phyloP scores from a whole-genome alignment of 345 rosid species.

The Odontarrhena argentea region DNA sequence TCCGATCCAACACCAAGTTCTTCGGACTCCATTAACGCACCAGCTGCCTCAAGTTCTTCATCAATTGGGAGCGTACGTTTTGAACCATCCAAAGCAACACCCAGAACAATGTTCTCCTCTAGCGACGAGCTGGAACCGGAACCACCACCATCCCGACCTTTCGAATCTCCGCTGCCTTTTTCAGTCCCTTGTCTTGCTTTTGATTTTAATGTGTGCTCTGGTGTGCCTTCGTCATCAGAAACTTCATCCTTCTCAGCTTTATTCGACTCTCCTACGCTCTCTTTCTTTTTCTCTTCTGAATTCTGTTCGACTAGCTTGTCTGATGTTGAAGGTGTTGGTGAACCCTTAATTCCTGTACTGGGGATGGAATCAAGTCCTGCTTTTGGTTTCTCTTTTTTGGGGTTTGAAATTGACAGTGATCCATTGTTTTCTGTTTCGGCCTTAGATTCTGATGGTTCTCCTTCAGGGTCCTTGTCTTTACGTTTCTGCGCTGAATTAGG shows the following conservation, averaged over 20 bases:
- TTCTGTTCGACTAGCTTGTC: slow-evolving; percentile 25
- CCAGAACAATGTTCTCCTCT: slow-evolving; percentile 87
- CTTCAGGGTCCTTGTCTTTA: slow-evolving; percentile 58
- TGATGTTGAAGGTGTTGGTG: not conserved
- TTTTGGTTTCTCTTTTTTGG: slow-evolving; percentile 44
- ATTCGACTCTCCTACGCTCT: slow-evolving; percentile 30
- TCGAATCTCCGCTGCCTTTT: slow-evolving; percentile 25
- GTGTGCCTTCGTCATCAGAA: slow-evolving; percentile 27
- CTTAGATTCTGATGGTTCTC: slow-evolving; percentile 42
- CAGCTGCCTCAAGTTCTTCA: slow-evolving; percentile 50
- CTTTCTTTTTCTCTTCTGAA: slow-evolving; percentile 41
- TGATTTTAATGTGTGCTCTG: slow-evolving; percentile 28
- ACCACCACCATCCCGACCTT: slow-evolving; percentile 33
- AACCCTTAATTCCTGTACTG: slow-evolving; percentile 21
- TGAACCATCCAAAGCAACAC: slow-evolving; percentile 86
- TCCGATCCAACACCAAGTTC: slow-evolving; percentile 47
- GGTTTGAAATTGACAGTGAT: slow-evolving; percentile 36
- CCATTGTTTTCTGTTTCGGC: slow-evolving; percentile 40
- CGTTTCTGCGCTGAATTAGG: slow-evolving; percentile 38
- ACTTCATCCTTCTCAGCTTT: slow-evolving; percentile 37
- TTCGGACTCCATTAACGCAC: slow-evolving; percentile 49
- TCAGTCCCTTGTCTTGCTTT: slow-evolving; percentile 35
- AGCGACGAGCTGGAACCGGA: slow-evolving; percentile 48
- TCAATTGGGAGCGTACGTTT: slow-evolving; percentile 90
- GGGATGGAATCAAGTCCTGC: slow-evolving; percentile 36